Evolutionary conservation across 139 green algal genomes (phyloP).

Genomic region (Coccomyxa sp.): DNA sequence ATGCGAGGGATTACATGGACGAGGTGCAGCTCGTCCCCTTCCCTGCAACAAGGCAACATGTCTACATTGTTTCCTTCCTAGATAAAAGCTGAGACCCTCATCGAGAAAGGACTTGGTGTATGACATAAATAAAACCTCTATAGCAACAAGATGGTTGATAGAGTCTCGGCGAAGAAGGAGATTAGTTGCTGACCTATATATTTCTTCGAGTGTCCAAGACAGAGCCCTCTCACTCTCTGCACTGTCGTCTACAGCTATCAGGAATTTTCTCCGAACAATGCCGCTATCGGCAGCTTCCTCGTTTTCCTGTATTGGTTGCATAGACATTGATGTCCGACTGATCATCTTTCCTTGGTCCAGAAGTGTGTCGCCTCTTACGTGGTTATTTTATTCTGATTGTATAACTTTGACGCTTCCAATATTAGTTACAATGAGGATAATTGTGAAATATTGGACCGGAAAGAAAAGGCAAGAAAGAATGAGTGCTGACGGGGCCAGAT

Average conservation of each 20-base stretch:
- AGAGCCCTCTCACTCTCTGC: constrained; percentile 35
- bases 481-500: too few species aligned
- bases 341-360: too few species aligned
- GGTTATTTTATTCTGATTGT: too few species aligned
- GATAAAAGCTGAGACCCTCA: neutral
- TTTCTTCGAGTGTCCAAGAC: constrained; percentile 34
- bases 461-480: too few species aligned
- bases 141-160: neutral
- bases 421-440: too few species aligned
- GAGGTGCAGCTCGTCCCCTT: constrained; percentile 41
- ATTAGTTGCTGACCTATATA: constrained; percentile 16
- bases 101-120: neutral
- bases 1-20: constrained; percentile 53
- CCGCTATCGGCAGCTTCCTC: neutral
- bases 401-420: too few species aligned
- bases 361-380: too few species aligned
- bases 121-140: neutral
- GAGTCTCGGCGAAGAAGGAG: neutral
- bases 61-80: neutral
- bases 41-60: constrained; percentile 10
- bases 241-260: constrained; percentile 46
- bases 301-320: neutral
- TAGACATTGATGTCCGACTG: neutral
- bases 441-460: too few species aligned
- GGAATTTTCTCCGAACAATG: constrained; percentile 12